Evolutionary conservation across 2,329 filamentous ascomycete species (phyloP).

Genomic region (Parastagonospora avenae): DNA sequence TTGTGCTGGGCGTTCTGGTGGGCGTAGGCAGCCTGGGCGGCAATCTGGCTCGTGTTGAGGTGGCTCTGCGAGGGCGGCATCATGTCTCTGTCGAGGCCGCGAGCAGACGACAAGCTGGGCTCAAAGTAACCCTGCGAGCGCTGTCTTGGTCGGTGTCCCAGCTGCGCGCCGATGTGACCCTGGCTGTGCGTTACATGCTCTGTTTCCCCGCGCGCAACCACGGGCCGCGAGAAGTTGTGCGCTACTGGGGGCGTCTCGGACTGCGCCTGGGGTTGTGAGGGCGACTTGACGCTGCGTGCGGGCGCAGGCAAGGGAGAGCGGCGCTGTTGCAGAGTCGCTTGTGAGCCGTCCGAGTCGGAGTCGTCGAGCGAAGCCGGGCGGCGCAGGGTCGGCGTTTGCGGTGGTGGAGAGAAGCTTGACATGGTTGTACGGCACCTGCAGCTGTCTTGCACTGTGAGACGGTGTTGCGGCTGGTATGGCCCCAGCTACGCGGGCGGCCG

Average conservation of each 20-base stretch:
- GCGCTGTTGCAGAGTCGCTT: constrained; percentile 44
- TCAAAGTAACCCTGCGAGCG: constrained; percentile 79
- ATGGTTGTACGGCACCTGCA: constrained; percentile 22
- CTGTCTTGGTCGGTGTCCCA: constrained; percentile 66
- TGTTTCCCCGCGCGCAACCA: constrained; percentile 37
- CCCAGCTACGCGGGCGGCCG: background rate
- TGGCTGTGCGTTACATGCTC: constrained; percentile 36
- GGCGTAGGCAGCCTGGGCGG: constrained; percentile 77
- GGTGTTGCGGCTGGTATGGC: constrained; percentile 1
- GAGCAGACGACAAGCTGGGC: constrained; percentile 68
- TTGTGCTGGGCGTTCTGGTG: constrained; percentile 60
- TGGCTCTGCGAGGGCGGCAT: constrained; percentile 41
- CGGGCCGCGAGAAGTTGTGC: constrained; percentile 47
- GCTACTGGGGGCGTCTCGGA: constrained; percentile 9
- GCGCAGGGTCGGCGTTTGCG: constrained; percentile 38
- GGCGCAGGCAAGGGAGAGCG: constrained; percentile 47
- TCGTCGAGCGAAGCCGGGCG: constrained; percentile 35
- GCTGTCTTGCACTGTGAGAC: constrained; percentile 9
- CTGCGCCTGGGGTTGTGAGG: constrained; percentile 28
- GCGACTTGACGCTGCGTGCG: constrained; percentile 11
- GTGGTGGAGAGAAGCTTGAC: constrained; percentile 39
- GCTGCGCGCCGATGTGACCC: constrained; percentile 39
- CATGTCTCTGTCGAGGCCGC: constrained; percentile 49
- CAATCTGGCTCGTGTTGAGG: constrained; percentile 74
- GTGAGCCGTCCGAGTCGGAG: constrained; percentile 48